phyloP scores from a whole-genome alignment of 768 basidiomycete species.

The Trametes punicea region DNA sequence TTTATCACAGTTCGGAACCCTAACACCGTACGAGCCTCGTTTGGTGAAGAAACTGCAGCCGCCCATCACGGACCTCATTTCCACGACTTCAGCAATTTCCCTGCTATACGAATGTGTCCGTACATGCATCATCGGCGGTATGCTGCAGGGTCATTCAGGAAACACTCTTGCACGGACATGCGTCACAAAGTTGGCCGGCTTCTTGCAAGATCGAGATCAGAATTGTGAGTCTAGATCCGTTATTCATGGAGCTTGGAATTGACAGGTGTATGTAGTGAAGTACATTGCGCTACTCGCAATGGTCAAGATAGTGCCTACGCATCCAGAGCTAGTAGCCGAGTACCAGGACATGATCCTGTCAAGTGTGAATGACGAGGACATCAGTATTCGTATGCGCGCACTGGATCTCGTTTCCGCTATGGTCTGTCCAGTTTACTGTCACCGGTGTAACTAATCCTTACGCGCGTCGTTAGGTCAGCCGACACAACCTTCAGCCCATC shows the following conservation, averaged over 20 bases:
- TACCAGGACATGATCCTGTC: slow-evolving; percentile 89
- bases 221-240: slow-evolving; percentile 61
- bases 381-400: slow-evolving; percentile 94
- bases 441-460: not conserved
- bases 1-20: slow-evolving; percentile 73
- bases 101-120: slow-evolving; percentile 97
- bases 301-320: slow-evolving; percentile 92
- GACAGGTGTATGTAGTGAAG: slow-evolving; percentile 61
- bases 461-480: slow-evolving; percentile 60
- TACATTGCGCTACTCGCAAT: slow-evolving; percentile 95
- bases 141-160: slow-evolving; percentile 80
- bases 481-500: slow-evolving; percentile 81
- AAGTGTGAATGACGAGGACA: slow-evolving; percentile 89
- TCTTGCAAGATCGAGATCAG: slow-evolving; percentile 91
- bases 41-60: slow-evolving; percentile 92
- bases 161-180: slow-evolving; percentile 80
- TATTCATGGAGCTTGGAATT: not conserved
- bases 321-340: slow-evolving; percentile 84
- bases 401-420: slow-evolving; percentile 92
- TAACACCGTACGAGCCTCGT: slow-evolving; percentile 90
- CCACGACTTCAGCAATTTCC: slow-evolving; percentile 93
- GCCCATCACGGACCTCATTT: slow-evolving; percentile 93
- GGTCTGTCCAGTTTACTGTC: slow-evolving; percentile 43
- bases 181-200: slow-evolving; percentile 89
- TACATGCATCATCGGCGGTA: slow-evolving; percentile 95